These are phyloP conservation scores for Suillus sp. DNA, from an alignment of 768 basidiomycete genomes.

Conservation along the genomic window DNA sequence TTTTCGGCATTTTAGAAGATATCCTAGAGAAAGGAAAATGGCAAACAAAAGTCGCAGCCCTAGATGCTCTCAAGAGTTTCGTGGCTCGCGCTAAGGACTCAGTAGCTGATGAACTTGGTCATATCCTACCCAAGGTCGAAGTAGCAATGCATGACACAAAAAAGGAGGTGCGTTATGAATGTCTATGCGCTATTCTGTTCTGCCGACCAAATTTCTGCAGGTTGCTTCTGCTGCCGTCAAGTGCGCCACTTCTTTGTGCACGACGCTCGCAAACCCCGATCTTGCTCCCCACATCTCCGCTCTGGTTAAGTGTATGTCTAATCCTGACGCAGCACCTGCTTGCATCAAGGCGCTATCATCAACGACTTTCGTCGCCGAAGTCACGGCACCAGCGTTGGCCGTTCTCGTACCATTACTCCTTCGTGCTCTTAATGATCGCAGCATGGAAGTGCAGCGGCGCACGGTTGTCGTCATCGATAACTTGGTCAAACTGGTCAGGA, in stretches of 20 bases:
- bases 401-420: conserved; percentile 90
- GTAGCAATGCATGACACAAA: conserved; percentile 97
- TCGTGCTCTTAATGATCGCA: conserved; percentile 91
- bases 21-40: conserved; percentile 89
- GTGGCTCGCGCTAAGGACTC: conserved; percentile 67
- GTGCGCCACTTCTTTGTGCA: conserved; percentile 86
- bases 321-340: conserved; percentile 82
- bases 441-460: conserved; percentile 94
- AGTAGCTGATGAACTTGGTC: conserved; percentile 82
- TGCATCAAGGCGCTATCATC: conserved; percentile 95
- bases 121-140: conserved; percentile 84
- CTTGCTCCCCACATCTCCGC: conserved; percentile 84
- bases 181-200: conserved; percentile 1
- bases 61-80: conserved; percentile 82
- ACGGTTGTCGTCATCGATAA: conserved; percentile 95
- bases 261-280: conserved; percentile 92
- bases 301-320: conserved; percentile 93
- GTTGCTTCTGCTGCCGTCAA: conserved; percentile 86
- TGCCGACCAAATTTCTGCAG: conserved; percentile 38
- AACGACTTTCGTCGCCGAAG: conserved; percentile 96
- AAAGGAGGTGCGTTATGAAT: conserved; percentile 63
- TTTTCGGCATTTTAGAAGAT: conserved; percentile 68
- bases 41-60: conserved; percentile 90
- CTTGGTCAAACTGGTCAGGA: conserved; percentile 94
- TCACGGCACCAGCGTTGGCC: conserved; percentile 93